A percentile compares a stretch with the other conserved stretches of the same genome.
These are phyloP conservation scores for Saccharomyces mikatae DNA, from an alignment of 805 yeast species.

Conservation along the genomic window DNA sequence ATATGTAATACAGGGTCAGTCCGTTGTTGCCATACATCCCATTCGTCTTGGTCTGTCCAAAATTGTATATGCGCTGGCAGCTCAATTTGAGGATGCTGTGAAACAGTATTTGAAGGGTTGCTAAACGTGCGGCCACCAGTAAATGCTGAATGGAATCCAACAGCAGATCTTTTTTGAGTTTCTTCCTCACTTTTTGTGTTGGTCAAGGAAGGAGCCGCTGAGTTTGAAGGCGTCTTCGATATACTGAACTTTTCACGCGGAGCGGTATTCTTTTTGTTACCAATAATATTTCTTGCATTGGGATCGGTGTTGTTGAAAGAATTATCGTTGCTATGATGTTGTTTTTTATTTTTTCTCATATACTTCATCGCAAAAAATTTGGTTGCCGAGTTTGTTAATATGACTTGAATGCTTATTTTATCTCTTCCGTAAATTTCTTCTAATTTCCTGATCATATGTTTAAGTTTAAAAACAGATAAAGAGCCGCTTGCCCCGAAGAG, in stretches of 20 bases:
- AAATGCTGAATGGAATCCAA: background rate
- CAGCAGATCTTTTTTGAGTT: background rate
- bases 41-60: constrained; percentile 92
- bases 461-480: constrained; percentile 74
- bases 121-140: background rate
- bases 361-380: constrained; percentile 42
- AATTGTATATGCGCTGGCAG: constrained; percentile 62
- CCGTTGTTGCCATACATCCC: constrained; percentile 73
- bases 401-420: constrained; percentile 72
- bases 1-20: constrained; percentile 90
- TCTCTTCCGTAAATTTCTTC: constrained; percentile 74
- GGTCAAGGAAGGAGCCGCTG: background rate
- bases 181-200: constrained; percentile 16
- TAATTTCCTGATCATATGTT: constrained; percentile 67
- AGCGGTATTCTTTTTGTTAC: background rate
- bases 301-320: background rate
- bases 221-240: background rate
- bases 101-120: constrained; percentile 1
- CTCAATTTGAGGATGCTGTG: constrained; percentile 35
- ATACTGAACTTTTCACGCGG: background rate
- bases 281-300: background rate
- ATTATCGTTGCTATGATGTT: constrained; percentile 1
- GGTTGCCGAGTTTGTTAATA: constrained; percentile 77
- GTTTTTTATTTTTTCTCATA: constrained; percentile 11
- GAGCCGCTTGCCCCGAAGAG: constrained; percentile 86